A percentile compares a stretch with the other conserved stretches of the same genome.
Evolutionary conservation across 768 basidiomycete species (phyloP).

Genomic region (Tylopilus cervinicoccineus): DNA sequence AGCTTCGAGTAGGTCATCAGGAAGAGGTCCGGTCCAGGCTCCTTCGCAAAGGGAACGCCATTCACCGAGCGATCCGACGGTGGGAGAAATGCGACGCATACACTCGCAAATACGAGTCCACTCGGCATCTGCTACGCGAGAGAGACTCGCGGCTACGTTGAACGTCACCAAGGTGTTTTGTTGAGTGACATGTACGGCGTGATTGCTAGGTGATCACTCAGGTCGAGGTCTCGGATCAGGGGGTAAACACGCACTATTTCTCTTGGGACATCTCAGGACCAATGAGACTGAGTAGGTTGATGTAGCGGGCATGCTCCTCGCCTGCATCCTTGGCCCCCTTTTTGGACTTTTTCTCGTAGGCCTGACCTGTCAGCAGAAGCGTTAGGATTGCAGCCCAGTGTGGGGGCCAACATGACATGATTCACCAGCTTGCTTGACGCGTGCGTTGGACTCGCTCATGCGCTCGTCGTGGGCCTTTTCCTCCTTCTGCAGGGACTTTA

Average conservation of each 20-base stretch:
- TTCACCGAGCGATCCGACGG: constrained; percentile 67
- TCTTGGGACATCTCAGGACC: constrained; percentile 79
- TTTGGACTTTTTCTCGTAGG: constrained; percentile 79
- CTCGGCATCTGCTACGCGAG: constrained; percentile 74
- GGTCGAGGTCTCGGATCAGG: neutral
- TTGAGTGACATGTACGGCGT: constrained; percentile 58
- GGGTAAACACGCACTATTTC: constrained; percentile 55
- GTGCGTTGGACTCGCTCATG: constrained; percentile 60
- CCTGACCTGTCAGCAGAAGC: constrained; percentile 44
- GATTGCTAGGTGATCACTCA: constrained; percentile 46
- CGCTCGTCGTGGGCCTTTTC: constrained; percentile 75
- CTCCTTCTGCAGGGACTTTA: constrained; percentile 55
- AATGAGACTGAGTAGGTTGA: constrained; percentile 64
- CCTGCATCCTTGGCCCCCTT: constrained; percentile 60
- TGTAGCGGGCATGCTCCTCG: constrained; percentile 76
- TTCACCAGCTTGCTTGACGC: constrained; percentile 73
- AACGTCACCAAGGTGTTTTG: constrained; percentile 56
- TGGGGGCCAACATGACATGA: neutral
- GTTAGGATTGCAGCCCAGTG: constrained; percentile 3
- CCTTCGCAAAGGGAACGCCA: constrained; percentile 76
- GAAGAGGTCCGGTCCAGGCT: constrained; percentile 53
- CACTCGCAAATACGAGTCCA: constrained; percentile 71
- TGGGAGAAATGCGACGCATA: constrained; percentile 63
- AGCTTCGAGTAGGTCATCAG: constrained; percentile 25
- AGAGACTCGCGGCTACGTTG: constrained; percentile 58